These are phyloP conservation scores for Aspergillus homomorphus DNA, from an alignment of 495 filamentous ascomycete species.

Conservation along the genomic window DNA sequence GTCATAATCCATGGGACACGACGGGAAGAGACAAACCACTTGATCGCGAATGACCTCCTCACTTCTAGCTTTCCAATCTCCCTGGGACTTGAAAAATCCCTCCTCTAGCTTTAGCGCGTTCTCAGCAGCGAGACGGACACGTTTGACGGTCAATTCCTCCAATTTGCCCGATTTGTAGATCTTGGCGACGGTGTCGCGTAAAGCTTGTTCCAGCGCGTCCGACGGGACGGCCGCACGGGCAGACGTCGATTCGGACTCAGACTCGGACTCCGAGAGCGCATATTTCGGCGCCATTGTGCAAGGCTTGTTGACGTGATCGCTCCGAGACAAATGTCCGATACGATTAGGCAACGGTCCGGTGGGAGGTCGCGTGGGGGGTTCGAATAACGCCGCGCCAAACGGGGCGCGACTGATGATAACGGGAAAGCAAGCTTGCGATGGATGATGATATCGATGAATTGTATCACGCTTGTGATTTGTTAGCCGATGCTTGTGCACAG, in stretches of 20 bases:
- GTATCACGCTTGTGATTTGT: no score
- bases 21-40: constrained; percentile 53
- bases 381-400: not conserved
- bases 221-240: constrained; percentile 26
- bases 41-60: constrained; percentile 68
- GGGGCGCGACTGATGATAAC: no score
- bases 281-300: constrained; percentile 34
- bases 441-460: no score
- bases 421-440: no score
- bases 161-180: constrained; percentile 56
- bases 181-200: constrained; percentile 57
- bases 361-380: not conserved
- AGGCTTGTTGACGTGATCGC: no score
- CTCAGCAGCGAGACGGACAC: constrained; percentile 66
- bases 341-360: not conserved
- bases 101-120: constrained; percentile 59
- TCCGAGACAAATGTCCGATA: not conserved
- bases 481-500: no score
- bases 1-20: not conserved
- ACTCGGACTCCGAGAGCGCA: constrained; percentile 30
- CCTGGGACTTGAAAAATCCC: constrained; percentile 64
- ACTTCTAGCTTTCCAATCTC: constrained; percentile 75
- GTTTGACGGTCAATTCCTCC: constrained; percentile 72
- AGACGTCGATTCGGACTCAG: constrained; percentile 35
- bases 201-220: constrained; percentile 45